A percentile compares a stretch with the other conserved stretches of the same genome.
These are phyloP conservation scores for Monosporascus sp. DNA, from an alignment of 2,329 filamentous ascomycete genomes.

Conservation along the genomic window DNA sequence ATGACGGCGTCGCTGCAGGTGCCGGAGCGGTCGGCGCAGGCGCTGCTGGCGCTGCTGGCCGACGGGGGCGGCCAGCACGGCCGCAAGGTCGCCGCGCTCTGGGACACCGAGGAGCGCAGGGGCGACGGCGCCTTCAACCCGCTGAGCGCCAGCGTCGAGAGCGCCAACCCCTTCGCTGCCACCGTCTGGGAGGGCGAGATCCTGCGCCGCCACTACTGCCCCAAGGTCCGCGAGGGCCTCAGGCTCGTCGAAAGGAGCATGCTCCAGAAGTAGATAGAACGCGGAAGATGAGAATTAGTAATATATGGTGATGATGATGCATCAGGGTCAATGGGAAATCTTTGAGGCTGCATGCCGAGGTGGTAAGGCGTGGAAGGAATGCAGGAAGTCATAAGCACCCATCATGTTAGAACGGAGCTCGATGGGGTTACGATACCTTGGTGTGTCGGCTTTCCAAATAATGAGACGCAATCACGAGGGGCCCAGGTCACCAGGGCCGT, in stretches of 20 bases:
- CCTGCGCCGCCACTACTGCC: conserved; percentile 77
- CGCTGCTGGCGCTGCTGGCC: conserved; percentile 69
- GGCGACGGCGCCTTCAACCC: conserved; percentile 85
- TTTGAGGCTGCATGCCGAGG: no score
- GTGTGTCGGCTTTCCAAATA: no score
- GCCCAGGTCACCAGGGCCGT: no score
- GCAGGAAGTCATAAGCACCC: no score
- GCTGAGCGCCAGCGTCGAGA: conserved; percentile 67
- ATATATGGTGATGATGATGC: neutral
- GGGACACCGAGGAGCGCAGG: conserved; percentile 90
- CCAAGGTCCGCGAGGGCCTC: conserved; percentile 73
- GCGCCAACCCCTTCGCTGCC: conserved; percentile 82
- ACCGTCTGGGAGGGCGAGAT: conserved; percentile 94
- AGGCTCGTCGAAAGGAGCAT: conserved; percentile 64
- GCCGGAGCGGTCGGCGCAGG: conserved; percentile 82
- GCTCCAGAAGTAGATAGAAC: conserved; percentile 15
- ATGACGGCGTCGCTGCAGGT: conserved; percentile 76
- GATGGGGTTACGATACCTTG: no score
- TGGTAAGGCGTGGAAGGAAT: no score
- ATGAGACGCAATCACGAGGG: no score
- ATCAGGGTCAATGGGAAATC: no score
- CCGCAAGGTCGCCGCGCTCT: conserved; percentile 76
- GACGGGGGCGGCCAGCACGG: conserved; percentile 78
- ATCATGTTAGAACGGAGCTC: no score
- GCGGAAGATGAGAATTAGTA: neutral